These are phyloP conservation scores for Pyropia haitanensis DNA, from an alignment of 23 red algal species.

Conservation along the genomic window DNA sequence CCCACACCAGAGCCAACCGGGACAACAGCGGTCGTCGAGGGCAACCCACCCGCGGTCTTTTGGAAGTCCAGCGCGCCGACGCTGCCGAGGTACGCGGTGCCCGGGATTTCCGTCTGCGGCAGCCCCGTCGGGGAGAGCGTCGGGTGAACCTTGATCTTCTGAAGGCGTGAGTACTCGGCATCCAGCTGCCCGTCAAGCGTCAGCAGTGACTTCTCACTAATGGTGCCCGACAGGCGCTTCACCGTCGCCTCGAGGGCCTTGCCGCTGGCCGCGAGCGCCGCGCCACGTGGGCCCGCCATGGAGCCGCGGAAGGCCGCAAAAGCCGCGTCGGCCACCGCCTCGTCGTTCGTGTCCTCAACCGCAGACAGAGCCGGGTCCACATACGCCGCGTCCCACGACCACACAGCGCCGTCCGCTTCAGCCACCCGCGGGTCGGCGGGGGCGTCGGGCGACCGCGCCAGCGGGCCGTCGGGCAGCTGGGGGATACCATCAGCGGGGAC, in stretches of 20 bases:
- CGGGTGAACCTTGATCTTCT: slow-evolving; percentile 27
- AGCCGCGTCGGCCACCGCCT: slow-evolving; percentile 34
- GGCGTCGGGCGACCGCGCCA: slow-evolving; percentile 8
- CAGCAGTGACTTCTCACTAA: slow-evolving; percentile 39
- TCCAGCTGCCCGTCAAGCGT: slow-evolving; percentile 30
- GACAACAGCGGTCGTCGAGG: neutral
- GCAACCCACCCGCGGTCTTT: slow-evolving; percentile 7
- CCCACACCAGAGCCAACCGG: neutral
- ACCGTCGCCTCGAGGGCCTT: slow-evolving; percentile 19
- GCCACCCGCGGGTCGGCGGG: slow-evolving; percentile 46
- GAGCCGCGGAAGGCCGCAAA: slow-evolving; percentile 35
- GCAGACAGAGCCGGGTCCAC: slow-evolving; percentile 32
- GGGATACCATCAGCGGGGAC: slow-evolving; percentile 41
- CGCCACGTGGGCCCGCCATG: slow-evolving; percentile 8
- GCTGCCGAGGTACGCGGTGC: slow-evolving; percentile 9
- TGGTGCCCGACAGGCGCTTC: slow-evolving; percentile 15
- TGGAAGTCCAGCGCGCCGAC: slow-evolving; percentile 55
- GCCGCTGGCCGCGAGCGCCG: slow-evolving; percentile 23
- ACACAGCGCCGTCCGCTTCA: slow-evolving; percentile 40
- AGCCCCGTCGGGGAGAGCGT: slow-evolving; percentile 29
- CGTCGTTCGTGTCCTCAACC: slow-evolving; percentile 19
- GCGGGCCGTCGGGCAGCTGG: slow-evolving; percentile 19
- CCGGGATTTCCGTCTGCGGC: slow-evolving; percentile 64
- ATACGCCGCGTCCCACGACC: slow-evolving; percentile 42
- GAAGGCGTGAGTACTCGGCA: slow-evolving; percentile 17